Conservation (phyloP, 805 yeast species). For the Scheffersomyces spartinae region DNA sequence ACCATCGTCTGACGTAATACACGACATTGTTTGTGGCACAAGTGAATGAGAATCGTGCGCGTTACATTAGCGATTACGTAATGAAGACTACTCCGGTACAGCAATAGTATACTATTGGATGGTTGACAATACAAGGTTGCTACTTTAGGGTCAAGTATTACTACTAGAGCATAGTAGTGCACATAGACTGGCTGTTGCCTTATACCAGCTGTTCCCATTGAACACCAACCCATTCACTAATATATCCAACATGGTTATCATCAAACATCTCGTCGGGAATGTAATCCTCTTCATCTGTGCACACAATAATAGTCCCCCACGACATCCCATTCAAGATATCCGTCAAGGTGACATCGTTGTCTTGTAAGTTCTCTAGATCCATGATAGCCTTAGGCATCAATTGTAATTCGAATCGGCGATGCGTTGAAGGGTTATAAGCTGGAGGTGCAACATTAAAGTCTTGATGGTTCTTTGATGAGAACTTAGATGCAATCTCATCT, state of each 20-base stretch:
- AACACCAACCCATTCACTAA: slow-evolving; percentile 71
- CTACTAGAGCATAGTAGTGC: too few species aligned
- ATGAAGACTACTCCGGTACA: too few species aligned
- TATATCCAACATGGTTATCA: slow-evolving; percentile 61
- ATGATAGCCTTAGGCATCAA: slow-evolving; percentile 89
- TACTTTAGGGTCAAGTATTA: too few species aligned
- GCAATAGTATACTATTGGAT: too few species aligned
- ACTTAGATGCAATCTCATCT: slow-evolving; percentile 40
- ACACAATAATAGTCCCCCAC: slow-evolving; percentile 90
- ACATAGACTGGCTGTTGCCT: too few species aligned
- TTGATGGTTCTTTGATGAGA: slow-evolving; percentile 15
- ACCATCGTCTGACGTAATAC: too few species aligned
- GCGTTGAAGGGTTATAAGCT: slow-evolving; percentile 46
- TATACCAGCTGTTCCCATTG: slow-evolving; percentile 66
- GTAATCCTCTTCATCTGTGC: slow-evolving; percentile 61
- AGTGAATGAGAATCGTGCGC: too few species aligned
- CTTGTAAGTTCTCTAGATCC: slow-evolving; percentile 51
- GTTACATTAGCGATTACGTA: too few species aligned
- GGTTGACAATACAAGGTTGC: too few species aligned
- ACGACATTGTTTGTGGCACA: too few species aligned
- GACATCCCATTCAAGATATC: slow-evolving; percentile 74
- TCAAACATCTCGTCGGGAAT: slow-evolving; percentile 39
- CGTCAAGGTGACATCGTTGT: slow-evolving; percentile 9
- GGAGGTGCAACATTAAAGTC: slow-evolving; percentile 41
- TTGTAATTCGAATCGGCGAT: slow-evolving; percentile 71